Evolutionary conservation across 2,329 filamentous ascomycete species (phyloP).

Genomic region (Aspergillus niger): DNA sequence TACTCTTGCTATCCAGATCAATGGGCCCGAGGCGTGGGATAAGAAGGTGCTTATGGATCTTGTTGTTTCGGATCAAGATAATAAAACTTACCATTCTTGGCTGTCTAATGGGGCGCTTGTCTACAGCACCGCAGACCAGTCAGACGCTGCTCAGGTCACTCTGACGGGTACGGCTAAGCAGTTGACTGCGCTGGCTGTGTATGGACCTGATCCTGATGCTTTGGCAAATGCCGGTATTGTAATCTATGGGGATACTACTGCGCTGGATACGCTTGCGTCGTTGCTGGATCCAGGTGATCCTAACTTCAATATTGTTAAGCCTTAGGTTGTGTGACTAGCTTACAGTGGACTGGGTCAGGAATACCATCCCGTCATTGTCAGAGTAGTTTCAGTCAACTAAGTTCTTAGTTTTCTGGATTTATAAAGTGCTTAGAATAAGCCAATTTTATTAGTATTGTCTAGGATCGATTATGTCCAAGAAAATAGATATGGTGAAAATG

Average conservation of each 20-base stretch:
- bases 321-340: background rate
- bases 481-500: no score
- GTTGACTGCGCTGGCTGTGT: conserved; percentile 1
- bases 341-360: no score
- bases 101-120: conserved; percentile 13
- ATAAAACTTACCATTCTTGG: background rate
- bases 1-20: conserved; percentile 3
- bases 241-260: background rate
- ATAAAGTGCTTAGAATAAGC: no score
- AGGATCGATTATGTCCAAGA: no score
- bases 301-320: conserved; percentile 14
- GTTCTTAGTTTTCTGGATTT: no score
- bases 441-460: no score
- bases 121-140: background rate
- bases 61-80: background rate
- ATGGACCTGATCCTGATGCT: background rate
- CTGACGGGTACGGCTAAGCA: conserved; percentile 1
- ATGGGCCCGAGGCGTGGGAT: conserved; percentile 11
- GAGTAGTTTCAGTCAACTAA: no score
- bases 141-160: background rate
- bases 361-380: no score
- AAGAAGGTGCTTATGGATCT: conserved; percentile 1
- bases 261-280: background rate
- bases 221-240: background rate
- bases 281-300: conserved; percentile 10